Evolutionary conservation across 257 asterid species (phyloP).

Genomic region (Scutellaria galericulata): DNA sequence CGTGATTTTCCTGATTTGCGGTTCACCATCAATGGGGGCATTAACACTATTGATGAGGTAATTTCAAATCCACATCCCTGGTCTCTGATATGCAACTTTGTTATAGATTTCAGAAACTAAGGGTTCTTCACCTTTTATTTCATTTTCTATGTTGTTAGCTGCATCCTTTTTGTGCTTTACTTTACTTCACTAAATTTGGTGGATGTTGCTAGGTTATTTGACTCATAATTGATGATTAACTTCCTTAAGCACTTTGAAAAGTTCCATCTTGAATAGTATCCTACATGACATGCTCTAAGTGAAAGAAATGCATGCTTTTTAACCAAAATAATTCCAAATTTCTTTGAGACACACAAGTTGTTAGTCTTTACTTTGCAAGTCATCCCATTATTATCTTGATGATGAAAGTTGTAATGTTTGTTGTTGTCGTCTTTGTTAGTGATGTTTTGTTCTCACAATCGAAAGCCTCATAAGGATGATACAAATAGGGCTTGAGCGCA

Average conservation of each 20-base stretch:
- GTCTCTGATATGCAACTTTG: conserved; percentile 10
- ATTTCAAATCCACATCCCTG: conserved; percentile 30
- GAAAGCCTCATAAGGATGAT: not conserved
- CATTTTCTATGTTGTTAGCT: conserved; percentile 13
- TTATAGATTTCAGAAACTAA: conserved; percentile 13
- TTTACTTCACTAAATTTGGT: conserved; percentile 8
- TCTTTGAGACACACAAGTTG: not conserved
- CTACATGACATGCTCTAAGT: not conserved
- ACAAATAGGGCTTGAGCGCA: not conserved
- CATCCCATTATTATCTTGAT: not conserved
- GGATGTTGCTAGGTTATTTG: not conserved
- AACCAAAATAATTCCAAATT: no score
- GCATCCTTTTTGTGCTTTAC: not conserved
- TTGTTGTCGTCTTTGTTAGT: not conserved
- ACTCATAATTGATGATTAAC: conserved; percentile 11
- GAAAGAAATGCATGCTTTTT: no score
- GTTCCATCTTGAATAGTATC: conserved; percentile 2
- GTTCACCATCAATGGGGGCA: conserved; percentile 96
- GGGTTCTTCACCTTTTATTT: not conserved
- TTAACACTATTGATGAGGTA: conserved; percentile 85
- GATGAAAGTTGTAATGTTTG: not conserved
- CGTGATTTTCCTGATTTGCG: conserved; percentile 95
- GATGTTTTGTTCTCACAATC: not conserved
- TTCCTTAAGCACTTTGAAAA: not conserved
- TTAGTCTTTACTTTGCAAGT: not conserved